These are phyloP conservation scores for Irineochytrium annulatum DNA, from an alignment of 192 early-diverging fungal species.

Conservation along the genomic window DNA sequence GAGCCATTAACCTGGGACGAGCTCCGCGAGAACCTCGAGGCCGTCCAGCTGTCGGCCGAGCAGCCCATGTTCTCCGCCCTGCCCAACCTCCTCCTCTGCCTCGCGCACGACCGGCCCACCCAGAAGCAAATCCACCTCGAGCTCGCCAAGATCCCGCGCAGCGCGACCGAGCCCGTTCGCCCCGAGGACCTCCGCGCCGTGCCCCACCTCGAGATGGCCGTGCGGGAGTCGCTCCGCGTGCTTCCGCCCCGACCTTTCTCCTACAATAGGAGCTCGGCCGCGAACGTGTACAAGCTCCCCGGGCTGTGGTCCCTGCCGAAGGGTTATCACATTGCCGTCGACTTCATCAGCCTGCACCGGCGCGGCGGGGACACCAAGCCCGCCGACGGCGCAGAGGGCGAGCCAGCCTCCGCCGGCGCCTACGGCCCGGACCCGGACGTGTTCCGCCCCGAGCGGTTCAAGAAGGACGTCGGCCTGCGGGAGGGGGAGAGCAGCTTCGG, in stretches of 20 bases:
- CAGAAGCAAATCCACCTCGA: constrained; percentile 12
- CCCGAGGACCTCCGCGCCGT: neutral
- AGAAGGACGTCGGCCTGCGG: neutral
- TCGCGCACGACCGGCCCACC: constrained; percentile 10
- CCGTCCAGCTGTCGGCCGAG: constrained; percentile 10
- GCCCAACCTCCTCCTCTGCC: constrained; percentile 11
- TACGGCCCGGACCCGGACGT: neutral
- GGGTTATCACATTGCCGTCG: constrained; percentile 15
- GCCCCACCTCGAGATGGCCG: neutral
- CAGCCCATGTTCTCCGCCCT: constrained; percentile 7
- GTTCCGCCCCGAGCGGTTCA: neutral
- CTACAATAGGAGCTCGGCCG: constrained; percentile 10
- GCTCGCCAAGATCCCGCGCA: neutral
- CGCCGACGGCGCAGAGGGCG: neutral
- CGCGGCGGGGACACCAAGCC: neutral
- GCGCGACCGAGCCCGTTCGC: neutral
- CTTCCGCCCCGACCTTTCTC: constrained; percentile 4
- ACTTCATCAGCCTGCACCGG: constrained; percentile 5
- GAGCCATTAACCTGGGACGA: constrained; percentile 8
- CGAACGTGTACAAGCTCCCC: constrained; percentile 19
- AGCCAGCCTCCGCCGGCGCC: neutral
- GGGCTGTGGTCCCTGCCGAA: constrained; percentile 16
- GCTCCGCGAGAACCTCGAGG: constrained; percentile 2
- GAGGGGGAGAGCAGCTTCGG: neutral
- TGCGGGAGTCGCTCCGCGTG: constrained; percentile 1